Evolutionary conservation across 495 filamentous ascomycete genomes (phyloP).

Genomic region (Cenococcum geophilum): DNA sequence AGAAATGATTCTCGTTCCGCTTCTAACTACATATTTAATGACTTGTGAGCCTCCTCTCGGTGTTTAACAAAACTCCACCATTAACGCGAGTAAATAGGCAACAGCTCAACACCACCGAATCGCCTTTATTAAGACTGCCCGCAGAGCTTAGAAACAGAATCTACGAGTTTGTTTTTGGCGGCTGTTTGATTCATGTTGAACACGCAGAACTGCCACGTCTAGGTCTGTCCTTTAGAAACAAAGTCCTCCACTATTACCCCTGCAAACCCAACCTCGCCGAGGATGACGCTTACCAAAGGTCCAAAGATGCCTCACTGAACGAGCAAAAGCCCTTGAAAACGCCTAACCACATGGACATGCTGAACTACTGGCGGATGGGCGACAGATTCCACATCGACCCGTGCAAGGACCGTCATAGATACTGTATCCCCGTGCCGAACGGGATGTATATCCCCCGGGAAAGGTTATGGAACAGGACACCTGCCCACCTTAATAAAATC

Average conservation of each 20-base stretch:
- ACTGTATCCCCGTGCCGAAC: neutral
- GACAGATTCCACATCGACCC: constrained; percentile 16
- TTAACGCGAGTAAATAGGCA: neutral
- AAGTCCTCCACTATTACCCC: constrained; percentile 4
- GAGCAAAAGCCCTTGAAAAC: constrained; percentile 9
- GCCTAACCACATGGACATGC: neutral
- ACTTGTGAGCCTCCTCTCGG: neutral
- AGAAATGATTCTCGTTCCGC: neutral
- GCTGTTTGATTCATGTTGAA: constrained; percentile 14
- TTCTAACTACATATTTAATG: neutral
- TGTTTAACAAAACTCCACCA: too few species aligned
- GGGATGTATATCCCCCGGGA: constrained; percentile 5
- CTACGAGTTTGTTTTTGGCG: constrained; percentile 12
- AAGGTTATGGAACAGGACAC: neutral
- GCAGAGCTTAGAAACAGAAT: constrained; percentile 17
- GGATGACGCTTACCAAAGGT: constrained; percentile 15
- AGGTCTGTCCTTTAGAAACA: neutral
- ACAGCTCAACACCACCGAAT: neutral
- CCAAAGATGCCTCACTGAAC: constrained; percentile 7
- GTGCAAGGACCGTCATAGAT: constrained; percentile 14
- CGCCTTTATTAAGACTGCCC: constrained; percentile 13
- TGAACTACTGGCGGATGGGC: constrained; percentile 16
- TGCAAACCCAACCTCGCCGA: constrained; percentile 10
- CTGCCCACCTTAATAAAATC: neutral
- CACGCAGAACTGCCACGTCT: neutral